Evolutionary conservation across 139 green algal species (phyloP).

Genomic region (Ostreobium quekettii): DNA sequence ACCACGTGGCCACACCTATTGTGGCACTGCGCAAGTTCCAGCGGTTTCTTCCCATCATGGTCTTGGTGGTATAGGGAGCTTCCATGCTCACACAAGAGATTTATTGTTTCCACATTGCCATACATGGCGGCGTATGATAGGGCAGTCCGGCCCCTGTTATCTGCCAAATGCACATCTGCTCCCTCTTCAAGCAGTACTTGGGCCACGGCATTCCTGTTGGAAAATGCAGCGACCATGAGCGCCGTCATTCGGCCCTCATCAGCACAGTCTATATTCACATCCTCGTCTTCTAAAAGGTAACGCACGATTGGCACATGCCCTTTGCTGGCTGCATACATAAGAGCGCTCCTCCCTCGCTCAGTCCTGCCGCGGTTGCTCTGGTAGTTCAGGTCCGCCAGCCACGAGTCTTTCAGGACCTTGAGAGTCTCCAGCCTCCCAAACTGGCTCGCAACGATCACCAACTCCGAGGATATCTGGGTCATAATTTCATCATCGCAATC

Average conservation of each 20-base stretch:
- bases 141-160: not conserved
- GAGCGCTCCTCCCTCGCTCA: not conserved
- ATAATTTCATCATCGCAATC: not conserved
- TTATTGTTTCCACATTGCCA: not conserved
- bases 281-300: not conserved
- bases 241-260: not conserved
- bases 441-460: not conserved
- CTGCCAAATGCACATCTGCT: not conserved
- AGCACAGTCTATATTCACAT: not conserved
- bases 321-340: not conserved
- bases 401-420: not conserved
- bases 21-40: not conserved
- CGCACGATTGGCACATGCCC: not conserved
- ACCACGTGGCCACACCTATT: slow-evolving; percentile 9
- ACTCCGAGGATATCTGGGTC: not conserved
- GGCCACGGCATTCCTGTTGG: not conserved
- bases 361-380: too few species aligned
- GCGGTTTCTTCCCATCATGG: not conserved
- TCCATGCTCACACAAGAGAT: not conserved
- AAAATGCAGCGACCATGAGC: not conserved
- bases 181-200: not conserved
- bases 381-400: not conserved
- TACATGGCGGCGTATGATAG: slow-evolving; percentile 1
- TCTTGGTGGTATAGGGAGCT: not conserved
- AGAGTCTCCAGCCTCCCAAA: not conserved